Evolutionary conservation across 768 basidiomycete species (phyloP).

Genomic region (Termitomyces sp.): DNA sequence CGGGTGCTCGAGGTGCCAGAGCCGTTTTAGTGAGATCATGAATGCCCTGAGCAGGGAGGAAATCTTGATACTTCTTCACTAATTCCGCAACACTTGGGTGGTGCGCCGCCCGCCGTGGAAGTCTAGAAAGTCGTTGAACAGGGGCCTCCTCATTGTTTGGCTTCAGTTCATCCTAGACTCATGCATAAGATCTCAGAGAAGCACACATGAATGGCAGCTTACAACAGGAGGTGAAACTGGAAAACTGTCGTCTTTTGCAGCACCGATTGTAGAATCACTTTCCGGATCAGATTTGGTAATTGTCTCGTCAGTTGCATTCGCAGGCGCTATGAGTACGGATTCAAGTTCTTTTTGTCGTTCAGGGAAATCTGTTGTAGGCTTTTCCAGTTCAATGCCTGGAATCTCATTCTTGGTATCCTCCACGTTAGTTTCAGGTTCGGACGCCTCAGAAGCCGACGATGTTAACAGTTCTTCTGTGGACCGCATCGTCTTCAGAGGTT

Average conservation of each 20-base stretch:
- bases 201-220: slow-evolving; percentile 5
- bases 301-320: slow-evolving; percentile 10
- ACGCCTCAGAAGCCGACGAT: slow-evolving; percentile 72
- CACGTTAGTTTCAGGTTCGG: slow-evolving; percentile 52
- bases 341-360: slow-evolving; percentile 8
- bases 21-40: slow-evolving; percentile 72
- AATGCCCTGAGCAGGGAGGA: slow-evolving; percentile 67
- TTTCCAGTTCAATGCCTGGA: neutral
- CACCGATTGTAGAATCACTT: slow-evolving; percentile 84
- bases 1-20: slow-evolving; percentile 50
- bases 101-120: slow-evolving; percentile 56
- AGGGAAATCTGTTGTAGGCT: neutral
- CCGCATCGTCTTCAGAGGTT: slow-evolving; percentile 40
- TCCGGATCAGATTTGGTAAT: slow-evolving; percentile 57
- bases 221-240: slow-evolving; percentile 22
- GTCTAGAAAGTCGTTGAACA: slow-evolving; percentile 44
- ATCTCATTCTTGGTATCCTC: slow-evolving; percentile 16
- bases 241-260: slow-evolving; percentile 31
- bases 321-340: slow-evolving; percentile 2
- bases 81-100: slow-evolving; percentile 79
- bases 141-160: slow-evolving; percentile 19
- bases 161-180: slow-evolving; percentile 16
- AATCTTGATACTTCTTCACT: slow-evolving; percentile 79
- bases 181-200: neutral
- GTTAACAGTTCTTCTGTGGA: slow-evolving; percentile 52